Base-by-base conservation (phyloP, 163 green algal genomes). In the Botryococcus braunii region DNA sequence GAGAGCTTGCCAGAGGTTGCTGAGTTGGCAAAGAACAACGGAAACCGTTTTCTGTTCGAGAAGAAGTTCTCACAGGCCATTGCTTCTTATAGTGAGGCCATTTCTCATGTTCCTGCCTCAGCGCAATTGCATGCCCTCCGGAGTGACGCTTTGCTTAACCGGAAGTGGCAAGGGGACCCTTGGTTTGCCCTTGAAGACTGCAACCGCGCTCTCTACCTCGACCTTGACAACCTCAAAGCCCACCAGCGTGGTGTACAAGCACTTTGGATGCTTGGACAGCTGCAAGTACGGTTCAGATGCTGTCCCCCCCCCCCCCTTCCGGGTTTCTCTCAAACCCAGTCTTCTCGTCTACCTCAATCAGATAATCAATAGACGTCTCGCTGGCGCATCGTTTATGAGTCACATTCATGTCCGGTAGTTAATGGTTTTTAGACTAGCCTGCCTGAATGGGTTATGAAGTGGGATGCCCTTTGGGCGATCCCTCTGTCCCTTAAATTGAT, bases 131-230 rank as follows among this genome's bases (percentile, higher is more conserved):
- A 83, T 55, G 66, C 27, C 25, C 38, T 40, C 68, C 65, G 82
- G 43, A 78, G 80, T 13, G 64, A 70, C 57, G 74, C 74, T 5
- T 74, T 84, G 56, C 69, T 88, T 46, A 52, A 73, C 25, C 77
- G 85, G 0, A 69, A 61, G 34, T 89, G 83, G 79, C 50, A 70
- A 57, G 85, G 85, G 23, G 85, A 92, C 70, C 75, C 70, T 1
- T 57, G 72, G 41, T 76, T 61, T 23, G 85, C 85, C n/a, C 77
- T 92, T 59, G 47, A 65, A 23, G 85, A 90, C 56, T 75, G 55
- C 43, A 81, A 90, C 57, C 65, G 60, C 13, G 77, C 78, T 0
- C 39, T 86, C 25, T 49, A 25, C 17, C 62, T 85, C 27, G 71
- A 86, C 32, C 66, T 72, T 8, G 17, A 17, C 27, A 57, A 50